Percentiles rank a stretch among this genome's conserved stretches.
Evolutionary conservation across 305 asterid species (phyloP).

Genomic region (Solanum chacoense): DNA sequence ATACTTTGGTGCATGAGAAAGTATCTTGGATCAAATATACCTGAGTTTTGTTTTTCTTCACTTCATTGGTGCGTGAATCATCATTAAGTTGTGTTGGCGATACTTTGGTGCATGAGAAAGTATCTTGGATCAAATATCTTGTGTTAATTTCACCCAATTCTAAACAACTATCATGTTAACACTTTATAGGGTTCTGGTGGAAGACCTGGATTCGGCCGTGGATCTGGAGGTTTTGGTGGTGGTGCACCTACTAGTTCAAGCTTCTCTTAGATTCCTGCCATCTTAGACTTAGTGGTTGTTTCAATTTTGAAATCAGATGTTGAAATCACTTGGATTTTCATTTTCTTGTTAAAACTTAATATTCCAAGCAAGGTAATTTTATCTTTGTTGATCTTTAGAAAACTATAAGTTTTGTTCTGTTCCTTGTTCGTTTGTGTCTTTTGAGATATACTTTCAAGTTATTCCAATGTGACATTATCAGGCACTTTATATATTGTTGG

Average conservation of each 20-base stretch:
- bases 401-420: background rate
- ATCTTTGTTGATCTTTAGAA: background rate
- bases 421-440: background rate
- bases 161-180: background rate
- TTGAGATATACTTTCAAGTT: background rate
- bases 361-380: background rate
- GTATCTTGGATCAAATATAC: background rate
- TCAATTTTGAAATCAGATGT: background rate
- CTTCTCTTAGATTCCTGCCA: conserved; percentile 13
- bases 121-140: background rate
- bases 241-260: conserved; percentile 74
- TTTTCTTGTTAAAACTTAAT: background rate
- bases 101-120: background rate
- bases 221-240: conserved; percentile 62
- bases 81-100: background rate
- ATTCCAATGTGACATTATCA: background rate
- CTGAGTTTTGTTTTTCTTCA: background rate
- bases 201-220: conserved; percentile 82
- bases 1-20: background rate
- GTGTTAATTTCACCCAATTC: background rate
- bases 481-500: background rate
- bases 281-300: background rate
- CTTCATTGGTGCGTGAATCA: background rate
- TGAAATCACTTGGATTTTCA: background rate
- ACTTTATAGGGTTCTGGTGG: conserved; percentile 58